Conservation (phyloP, 75 land plant species). For the Cryptomeria japonica region DNA sequence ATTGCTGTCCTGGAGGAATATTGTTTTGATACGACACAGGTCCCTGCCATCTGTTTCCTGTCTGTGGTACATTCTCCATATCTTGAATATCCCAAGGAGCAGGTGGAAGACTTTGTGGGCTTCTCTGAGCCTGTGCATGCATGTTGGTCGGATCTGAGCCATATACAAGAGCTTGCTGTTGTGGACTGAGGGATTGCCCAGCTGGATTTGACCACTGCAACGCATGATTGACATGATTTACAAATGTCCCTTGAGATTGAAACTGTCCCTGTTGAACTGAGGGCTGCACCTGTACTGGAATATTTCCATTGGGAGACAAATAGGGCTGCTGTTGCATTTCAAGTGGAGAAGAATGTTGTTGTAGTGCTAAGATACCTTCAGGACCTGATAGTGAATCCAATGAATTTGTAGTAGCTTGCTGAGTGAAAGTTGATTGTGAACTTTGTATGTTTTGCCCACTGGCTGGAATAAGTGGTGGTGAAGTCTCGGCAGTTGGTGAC, state of each 20-base stretch:
- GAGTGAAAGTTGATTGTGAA: constrained; percentile 27
- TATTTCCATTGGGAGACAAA: constrained; percentile 40
- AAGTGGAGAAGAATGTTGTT: constrained; percentile 15
- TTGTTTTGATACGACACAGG: background rate
- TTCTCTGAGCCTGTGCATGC: background rate
- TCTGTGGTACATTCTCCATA: constrained; percentile 13
- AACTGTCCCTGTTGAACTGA: constrained; percentile 31
- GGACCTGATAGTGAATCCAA: constrained; percentile 12
- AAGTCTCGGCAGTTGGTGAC: constrained; percentile 32
- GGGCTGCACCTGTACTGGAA: constrained; percentile 22
- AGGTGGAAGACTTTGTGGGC: constrained; percentile 40
- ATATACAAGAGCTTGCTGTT: constrained; percentile 30
- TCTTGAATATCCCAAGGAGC: constrained; percentile 75
- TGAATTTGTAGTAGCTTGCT: constrained; percentile 21
- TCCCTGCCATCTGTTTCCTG: constrained; percentile 6
- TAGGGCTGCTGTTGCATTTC: constrained; percentile 26
- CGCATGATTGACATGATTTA: constrained; percentile 13
- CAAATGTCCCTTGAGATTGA: constrained; percentile 18
- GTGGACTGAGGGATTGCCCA: constrained; percentile 18
- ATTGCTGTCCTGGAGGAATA: background rate
- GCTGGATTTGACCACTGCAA: constrained; percentile 41
- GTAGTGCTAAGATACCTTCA: constrained; percentile 19
- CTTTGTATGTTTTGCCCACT: constrained; percentile 20
- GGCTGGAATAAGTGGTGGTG: constrained; percentile 50
- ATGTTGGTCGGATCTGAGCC: constrained; percentile 21